Base-by-base conservation (phyloP, 805 yeast genomes). In the Candida arabinofermentans region DNA sequence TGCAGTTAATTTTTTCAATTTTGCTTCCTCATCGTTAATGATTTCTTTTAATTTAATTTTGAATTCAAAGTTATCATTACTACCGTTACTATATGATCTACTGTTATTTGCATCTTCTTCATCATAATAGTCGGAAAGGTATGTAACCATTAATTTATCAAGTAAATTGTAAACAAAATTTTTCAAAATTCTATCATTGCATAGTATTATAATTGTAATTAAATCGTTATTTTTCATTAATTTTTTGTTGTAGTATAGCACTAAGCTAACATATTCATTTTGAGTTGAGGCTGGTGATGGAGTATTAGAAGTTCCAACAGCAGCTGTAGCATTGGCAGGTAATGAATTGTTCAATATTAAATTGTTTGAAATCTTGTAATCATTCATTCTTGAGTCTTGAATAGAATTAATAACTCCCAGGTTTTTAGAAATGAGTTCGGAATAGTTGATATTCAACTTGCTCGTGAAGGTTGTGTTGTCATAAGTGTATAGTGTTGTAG, bases 401-500 rank as follows among this genome's bases (percentile, higher is more conserved):
- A 75, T 64, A 1, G 79, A 62, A 54, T 79, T 77, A 39, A 80
- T 75, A 13, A 66, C 55, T 4, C 81, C 79, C 44, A 78, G 58
- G 39, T 78, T 82, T 48, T 71, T 74, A 13, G 80, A 70, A 4
- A 79, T 65, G 1, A 72, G 58, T 50, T 79, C 85, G 1, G 75
- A 66, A 42, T 81, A 71, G 49, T 76, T 77, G 37, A 77, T 59
- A 38, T 67, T 70, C 32, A 70, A 61, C 21, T 62, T 53, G 24
- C 69, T 66, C 1, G 67, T 62, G 29, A 79, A 57, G 19, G 62
- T 64, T 34, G 61, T 58, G 53, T 76, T 76, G 49, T 79, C 83
- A 47, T 76, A 69, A 10, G 83, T 73, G 56, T 74, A 80, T 12
- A 79, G 62, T 0, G 84, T 77, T 5, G 83, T 75, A 14, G 84